Evolutionary conservation across 1,139 yeast species (phyloP).

Genomic region (Yamadazyma oceani): DNA sequence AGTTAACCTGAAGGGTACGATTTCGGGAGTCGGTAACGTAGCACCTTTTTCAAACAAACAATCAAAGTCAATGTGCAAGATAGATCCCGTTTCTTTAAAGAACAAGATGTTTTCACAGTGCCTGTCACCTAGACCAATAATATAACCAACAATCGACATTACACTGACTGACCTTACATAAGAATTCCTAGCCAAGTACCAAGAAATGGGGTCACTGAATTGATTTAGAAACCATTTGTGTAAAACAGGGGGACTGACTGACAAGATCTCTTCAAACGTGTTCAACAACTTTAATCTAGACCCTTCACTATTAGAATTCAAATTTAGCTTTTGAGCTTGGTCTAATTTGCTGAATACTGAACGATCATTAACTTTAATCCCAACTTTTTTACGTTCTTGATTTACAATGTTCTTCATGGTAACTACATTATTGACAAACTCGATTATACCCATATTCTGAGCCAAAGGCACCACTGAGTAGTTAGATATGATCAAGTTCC

Average conservation of each 20-base stretch:
- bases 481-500: slow-evolving; percentile 71
- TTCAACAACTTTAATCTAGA: slow-evolving; percentile 18
- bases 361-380: slow-evolving; percentile 31
- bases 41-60: slow-evolving; percentile 88
- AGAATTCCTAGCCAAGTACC: slow-evolving; percentile 78
- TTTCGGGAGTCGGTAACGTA: slow-evolving; percentile 75
- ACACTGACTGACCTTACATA: slow-evolving; percentile 86
- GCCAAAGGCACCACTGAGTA: slow-evolving; percentile 89
- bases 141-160: slow-evolving; percentile 96
- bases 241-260: slow-evolving; percentile 68
- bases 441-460: slow-evolving; percentile 87
- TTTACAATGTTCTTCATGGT: slow-evolving; percentile 72
- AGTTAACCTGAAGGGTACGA: slow-evolving; percentile 91
- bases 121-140: slow-evolving; percentile 89
- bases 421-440: slow-evolving; percentile 84
- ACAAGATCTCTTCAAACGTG: slow-evolving; percentile 32
- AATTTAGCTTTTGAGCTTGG: slow-evolving; percentile 42
- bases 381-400: slow-evolving; percentile 43
- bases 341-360: slow-evolving; percentile 34
- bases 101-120: slow-evolving; percentile 90
- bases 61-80: slow-evolving; percentile 94
- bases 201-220: slow-evolving; percentile 84
- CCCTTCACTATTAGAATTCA: slow-evolving; percentile 17
- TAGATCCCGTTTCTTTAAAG: slow-evolving; percentile 71
- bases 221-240: slow-evolving; percentile 86